Evolutionary conservation across 2,329 filamentous ascomycete species (phyloP).

Genomic region (Paradendryphiella salina): DNA sequence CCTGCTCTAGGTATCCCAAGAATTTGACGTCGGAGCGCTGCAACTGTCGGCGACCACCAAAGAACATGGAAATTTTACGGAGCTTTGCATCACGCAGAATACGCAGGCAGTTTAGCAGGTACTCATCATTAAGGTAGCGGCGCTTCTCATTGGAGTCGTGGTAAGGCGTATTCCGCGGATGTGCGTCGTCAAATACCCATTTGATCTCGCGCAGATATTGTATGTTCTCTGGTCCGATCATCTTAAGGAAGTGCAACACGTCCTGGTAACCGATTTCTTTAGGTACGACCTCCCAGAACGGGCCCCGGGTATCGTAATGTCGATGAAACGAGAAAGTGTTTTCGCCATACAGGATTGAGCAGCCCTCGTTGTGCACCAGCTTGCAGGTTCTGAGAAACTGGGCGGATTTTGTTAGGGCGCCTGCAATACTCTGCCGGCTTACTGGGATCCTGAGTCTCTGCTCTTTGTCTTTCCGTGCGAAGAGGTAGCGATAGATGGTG

Average conservation of each 20-base stretch:
- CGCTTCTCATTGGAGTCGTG: conserved; percentile 48
- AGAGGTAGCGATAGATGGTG: conserved; percentile 51
- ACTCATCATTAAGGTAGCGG: conserved; percentile 55
- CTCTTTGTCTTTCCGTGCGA: conserved; percentile 40
- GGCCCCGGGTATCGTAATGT: conserved; percentile 42
- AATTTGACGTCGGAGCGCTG: conserved; percentile 48
- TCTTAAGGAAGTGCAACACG: conserved; percentile 51
- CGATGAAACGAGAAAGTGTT: conserved; percentile 54
- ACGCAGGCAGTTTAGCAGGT: conserved; percentile 52
- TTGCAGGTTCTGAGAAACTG: conserved; percentile 54
- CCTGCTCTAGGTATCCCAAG: conserved; percentile 49
- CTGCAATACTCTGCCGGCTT: background rate
- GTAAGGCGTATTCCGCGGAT: conserved; percentile 47
- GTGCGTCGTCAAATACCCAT: conserved; percentile 53
- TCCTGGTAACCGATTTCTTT: conserved; percentile 55
- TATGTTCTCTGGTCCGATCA: conserved; percentile 54
- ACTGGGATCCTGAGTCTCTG: conserved; percentile 43
- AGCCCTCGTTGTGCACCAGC: conserved; percentile 51
- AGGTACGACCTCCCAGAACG: conserved; percentile 48
- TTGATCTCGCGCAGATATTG: conserved; percentile 52
- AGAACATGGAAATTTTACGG: conserved; percentile 49
- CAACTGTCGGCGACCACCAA: conserved; percentile 48
- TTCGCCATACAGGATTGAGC: conserved; percentile 55
- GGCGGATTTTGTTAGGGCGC: conserved; percentile 48
- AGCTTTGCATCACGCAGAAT: conserved; percentile 51